Base-by-base conservation (phyloP, 2,329 filamentous ascomycete genomes). In the Colletotrichum liaoningense region DNA sequence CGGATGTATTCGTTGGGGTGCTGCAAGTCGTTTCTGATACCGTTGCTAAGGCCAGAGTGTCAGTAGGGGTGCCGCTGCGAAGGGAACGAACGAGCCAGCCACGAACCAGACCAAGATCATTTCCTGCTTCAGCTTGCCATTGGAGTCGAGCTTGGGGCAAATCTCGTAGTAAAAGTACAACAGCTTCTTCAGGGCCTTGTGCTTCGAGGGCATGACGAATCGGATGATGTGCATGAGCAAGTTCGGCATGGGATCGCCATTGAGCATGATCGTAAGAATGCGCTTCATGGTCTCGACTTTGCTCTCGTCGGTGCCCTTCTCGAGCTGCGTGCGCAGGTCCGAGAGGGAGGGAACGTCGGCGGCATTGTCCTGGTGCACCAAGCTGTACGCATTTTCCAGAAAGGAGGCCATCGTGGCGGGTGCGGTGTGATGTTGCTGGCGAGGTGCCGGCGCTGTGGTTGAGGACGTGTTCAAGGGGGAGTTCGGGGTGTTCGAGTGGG, bases 141-240 rank as follows among this genome's bases (percentile, higher is more conserved):
- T 92, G 67, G 92, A 88, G 84, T 99, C 97, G 72, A 95, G 92
- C 87, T 99, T 99, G 54, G 96, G 97, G 83, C 97, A 98, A 82
- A 98, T 97, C 86, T 99, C 97, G 83, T 98, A 98, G 88, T 99
- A 99, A 84, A 99, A 97, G 86, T 99, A 99, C 69, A 99, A 90
- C 74, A 99, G 90, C 88, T 99, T 99, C 91, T 99, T 99, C 79
- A 99, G 88, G 55, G 93, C 88, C 87, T 99, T 99, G 84, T 94
- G 95, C 87, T 97, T 98, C 76, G 95, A 98, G 16, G 97, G 97
- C 97, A 99, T 99, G 79, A 99, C 95, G 83, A 99, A 99, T 83
- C 97, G 95, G 84, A 99, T 99, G 81, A 99, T 99, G 87, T 98
- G 97, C 97, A 99, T 99, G 79, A 99, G 92, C 24, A 99, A 89